Conservation (phyloP, 116 monocot genomes). For the Phalaenopsis hybrid region DNA sequence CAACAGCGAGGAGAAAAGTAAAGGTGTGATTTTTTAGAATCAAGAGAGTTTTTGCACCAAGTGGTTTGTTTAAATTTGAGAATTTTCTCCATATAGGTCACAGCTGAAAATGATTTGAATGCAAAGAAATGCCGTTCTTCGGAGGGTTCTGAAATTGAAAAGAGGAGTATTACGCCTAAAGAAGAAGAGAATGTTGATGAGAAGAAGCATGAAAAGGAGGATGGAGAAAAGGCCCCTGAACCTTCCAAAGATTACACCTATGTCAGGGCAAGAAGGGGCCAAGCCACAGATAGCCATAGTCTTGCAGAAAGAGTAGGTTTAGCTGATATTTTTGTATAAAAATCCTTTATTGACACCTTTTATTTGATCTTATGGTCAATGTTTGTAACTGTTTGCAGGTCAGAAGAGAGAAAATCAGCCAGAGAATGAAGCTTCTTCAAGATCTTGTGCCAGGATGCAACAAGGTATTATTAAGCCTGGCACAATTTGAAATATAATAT, state of each 20-base stretch:
- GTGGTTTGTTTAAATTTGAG: neutral
- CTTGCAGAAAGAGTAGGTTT: conserved; percentile 9
- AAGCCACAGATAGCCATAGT: conserved; percentile 10
- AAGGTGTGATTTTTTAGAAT: conserved; percentile 15
- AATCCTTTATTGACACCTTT: neutral
- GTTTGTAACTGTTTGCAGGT: conserved; percentile 26
- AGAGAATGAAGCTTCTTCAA: conserved; percentile 71
- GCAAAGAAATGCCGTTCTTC: conserved; percentile 23
- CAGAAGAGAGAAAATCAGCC: conserved; percentile 77
- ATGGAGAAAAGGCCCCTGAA: neutral
- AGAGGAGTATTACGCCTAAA: neutral
- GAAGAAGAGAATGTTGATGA: conserved; percentile 6
- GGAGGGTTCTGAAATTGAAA: neutral
- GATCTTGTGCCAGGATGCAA: conserved; percentile 74
- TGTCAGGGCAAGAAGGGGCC: conserved; percentile 15
- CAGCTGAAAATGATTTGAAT: conserved; percentile 18
- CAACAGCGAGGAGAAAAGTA: conserved; percentile 40
- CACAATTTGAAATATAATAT: neutral
- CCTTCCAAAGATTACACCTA: conserved; percentile 11
- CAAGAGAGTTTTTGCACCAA: neutral
- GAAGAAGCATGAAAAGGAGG: neutral
- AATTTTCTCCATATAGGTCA: neutral
- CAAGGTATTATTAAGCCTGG: conserved; percentile 26
- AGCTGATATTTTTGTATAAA: neutral
- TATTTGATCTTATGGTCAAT: neutral